Conservation (phyloP, 1,139 yeast species). For the Scheffersomyces titani region DNA sequence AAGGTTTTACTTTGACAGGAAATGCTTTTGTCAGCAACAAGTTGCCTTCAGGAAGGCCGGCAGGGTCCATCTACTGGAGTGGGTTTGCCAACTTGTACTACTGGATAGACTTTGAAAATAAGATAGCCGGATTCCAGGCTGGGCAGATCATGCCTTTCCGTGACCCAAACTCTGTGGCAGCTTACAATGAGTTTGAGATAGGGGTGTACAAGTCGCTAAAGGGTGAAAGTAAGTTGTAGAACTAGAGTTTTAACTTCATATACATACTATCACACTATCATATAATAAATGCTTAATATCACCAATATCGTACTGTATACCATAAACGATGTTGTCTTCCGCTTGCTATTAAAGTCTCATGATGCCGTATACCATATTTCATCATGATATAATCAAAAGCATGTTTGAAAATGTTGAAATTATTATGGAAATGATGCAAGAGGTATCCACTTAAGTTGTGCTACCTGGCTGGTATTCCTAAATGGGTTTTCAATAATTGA, state of each 20-base stretch:
- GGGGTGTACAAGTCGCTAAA: conserved; percentile 9
- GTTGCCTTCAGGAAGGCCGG: conserved; percentile 42
- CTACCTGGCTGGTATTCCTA: too few species aligned
- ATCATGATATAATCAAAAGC: too few species aligned
- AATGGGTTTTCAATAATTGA: too few species aligned
- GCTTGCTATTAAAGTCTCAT: too few species aligned
- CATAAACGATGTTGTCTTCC: too few species aligned
- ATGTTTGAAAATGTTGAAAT: too few species aligned
- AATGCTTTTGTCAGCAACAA: conserved; percentile 17
- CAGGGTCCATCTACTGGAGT: conserved; percentile 43
- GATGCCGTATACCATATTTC: too few species aligned
- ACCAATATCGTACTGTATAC: too few species aligned
- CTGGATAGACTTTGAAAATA: conserved; percentile 47
- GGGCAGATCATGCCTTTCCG: conserved; percentile 37
- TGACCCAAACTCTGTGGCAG: conserved; percentile 8
- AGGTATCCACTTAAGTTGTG: too few species aligned
- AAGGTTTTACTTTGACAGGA: conserved; percentile 17
- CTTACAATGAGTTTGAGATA: conserved; percentile 9
- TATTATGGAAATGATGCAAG: too few species aligned
- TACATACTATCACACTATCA: not conserved
- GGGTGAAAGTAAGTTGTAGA: conserved; percentile 4
- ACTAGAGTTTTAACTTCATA: not conserved
- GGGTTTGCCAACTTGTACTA: conserved; percentile 48
- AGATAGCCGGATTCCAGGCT: conserved; percentile 46
- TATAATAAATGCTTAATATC: not conserved